phyloP scores from a whole-genome alignment of 805 yeast genomes.

The Candida sithepensis region DNA sequence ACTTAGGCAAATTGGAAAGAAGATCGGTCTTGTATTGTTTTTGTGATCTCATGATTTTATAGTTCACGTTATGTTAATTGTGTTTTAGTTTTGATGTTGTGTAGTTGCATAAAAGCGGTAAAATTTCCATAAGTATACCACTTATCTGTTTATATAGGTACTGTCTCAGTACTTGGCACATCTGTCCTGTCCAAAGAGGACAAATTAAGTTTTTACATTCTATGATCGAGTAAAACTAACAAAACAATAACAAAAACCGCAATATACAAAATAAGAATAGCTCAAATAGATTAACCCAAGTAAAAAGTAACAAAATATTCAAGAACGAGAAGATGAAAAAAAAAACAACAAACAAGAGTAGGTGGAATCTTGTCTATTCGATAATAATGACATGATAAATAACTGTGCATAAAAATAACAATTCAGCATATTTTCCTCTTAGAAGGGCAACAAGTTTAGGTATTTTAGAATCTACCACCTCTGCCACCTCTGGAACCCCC shows the following conservation, averaged over 20 bases:
- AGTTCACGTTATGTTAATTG: neutral
- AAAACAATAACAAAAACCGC: neutral
- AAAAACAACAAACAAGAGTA: neutral
- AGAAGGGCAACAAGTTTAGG: neutral
- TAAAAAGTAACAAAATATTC: neutral
- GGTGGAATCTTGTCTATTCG: neutral
- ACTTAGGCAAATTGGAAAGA: conserved; percentile 18
- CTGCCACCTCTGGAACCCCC: conserved; percentile 36
- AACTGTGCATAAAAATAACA: neutral
- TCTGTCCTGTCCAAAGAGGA: too few relatives aligned
- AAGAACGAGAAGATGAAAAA: neutral
- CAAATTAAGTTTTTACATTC: neutral
- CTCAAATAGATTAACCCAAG: conserved; percentile 1
- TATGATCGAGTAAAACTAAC: neutral
- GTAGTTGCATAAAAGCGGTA: too few relatives aligned
- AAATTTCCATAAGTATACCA: too few relatives aligned
- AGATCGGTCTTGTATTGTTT: neutral
- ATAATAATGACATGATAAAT: neutral
- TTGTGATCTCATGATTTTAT: neutral
- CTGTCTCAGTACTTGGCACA: too few relatives aligned
- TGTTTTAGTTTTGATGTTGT: neutral
- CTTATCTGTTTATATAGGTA: too few relatives aligned
- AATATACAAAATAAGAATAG: neutral
- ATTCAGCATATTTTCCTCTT: neutral
- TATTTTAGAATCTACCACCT: conserved; percentile 22